phyloP scores from a whole-genome alignment of 176 grass and related monocot genomes.

The Oryza punctata region DNA sequence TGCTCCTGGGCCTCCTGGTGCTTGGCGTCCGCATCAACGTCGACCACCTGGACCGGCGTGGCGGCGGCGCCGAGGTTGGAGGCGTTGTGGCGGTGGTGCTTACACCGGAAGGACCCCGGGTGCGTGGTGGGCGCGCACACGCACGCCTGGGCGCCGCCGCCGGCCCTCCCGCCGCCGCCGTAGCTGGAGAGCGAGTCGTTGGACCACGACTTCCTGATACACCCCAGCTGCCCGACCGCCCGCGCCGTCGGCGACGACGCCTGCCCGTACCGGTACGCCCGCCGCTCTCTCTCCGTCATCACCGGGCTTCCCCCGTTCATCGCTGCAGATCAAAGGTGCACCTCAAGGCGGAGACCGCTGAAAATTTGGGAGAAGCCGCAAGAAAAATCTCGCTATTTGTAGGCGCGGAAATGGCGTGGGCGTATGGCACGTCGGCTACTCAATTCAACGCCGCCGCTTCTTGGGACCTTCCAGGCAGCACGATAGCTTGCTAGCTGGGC shows the following conservation, averaged over 20 bases:
- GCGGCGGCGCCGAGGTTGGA: conserved; percentile 23
- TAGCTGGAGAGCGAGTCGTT: conserved; percentile 70
- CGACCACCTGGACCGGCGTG: background rate
- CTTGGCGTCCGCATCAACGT: background rate
- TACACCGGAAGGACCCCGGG: conserved; percentile 80
- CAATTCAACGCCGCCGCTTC: background rate
- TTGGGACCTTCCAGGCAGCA: conserved; percentile 26
- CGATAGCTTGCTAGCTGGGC: background rate
- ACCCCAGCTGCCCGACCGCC: conserved; percentile 12
- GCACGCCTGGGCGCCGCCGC: conserved; percentile 43
- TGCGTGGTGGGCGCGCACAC: conserved; percentile 85
- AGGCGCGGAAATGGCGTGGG: background rate
- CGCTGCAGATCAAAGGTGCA: conserved; percentile 1
- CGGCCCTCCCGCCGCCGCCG: background rate
- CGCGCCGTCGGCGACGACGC: conserved; percentile 32
- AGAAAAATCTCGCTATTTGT: background rate
- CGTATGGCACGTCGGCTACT: conserved; percentile 31
- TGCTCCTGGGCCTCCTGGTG: background rate
- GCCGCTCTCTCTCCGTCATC: conserved; percentile 65
- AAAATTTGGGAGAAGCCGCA: conserved; percentile 10
- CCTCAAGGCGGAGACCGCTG: background rate
- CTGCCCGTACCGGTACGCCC: conserved; percentile 51
- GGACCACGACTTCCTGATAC: conserved; percentile 75
- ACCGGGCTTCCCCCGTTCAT: conserved; percentile 66
- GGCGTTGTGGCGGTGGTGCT: conserved; percentile 59